Evolutionary conservation across 2,329 filamentous ascomycete genomes (phyloP).

Genomic region (Verticillium zaregamsianum): DNA sequence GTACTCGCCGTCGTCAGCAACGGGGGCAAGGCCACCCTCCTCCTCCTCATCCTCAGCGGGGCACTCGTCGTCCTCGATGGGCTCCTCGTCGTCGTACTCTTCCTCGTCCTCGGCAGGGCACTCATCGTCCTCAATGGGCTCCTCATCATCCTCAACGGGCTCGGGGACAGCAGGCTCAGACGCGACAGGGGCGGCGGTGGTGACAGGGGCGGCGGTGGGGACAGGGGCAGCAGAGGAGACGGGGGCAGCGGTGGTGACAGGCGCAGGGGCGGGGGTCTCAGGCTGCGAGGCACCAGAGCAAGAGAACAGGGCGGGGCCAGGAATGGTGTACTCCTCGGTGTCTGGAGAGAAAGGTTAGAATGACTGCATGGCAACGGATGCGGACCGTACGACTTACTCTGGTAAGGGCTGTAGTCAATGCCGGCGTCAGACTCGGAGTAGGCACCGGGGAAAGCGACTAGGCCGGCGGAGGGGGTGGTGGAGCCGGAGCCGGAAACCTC

Average conservation of each 20-base stretch:
- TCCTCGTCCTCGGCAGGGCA: conserved; percentile 1
- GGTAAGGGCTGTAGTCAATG: conserved; percentile 44
- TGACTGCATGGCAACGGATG: background rate
- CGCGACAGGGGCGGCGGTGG: conserved; percentile 2
- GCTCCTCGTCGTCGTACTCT: background rate
- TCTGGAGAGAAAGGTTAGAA: background rate
- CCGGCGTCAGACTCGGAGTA: conserved; percentile 42
- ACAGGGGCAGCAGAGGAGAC: background rate
- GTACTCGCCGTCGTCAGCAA: conserved; percentile 2
- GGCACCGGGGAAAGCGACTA: conserved; percentile 45
- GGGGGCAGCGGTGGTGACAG: conserved; percentile 1
- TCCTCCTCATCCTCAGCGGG: conserved; percentile 7
- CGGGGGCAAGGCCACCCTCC: background rate
- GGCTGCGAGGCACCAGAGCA: conserved; percentile 28
- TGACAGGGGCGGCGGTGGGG: background rate
- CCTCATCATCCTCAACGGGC: conserved; percentile 1
- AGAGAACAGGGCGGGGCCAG: conserved; percentile 42
- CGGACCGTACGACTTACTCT: conserved; percentile 19
- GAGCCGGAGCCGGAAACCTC: conserved; percentile 41
- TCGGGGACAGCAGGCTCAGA: background rate
- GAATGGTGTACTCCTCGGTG: conserved; percentile 38
- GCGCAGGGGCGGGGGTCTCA: background rate
- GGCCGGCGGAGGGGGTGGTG: conserved; percentile 24
- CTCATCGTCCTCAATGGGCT: conserved; percentile 1
- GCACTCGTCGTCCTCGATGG: conserved; percentile 7